A percentile compares a stretch with the other conserved stretches of the same genome.
phyloP scores from a whole-genome alignment of 2,329 filamentous ascomycete genomes.

The Aspergillus costaricaensis region DNA sequence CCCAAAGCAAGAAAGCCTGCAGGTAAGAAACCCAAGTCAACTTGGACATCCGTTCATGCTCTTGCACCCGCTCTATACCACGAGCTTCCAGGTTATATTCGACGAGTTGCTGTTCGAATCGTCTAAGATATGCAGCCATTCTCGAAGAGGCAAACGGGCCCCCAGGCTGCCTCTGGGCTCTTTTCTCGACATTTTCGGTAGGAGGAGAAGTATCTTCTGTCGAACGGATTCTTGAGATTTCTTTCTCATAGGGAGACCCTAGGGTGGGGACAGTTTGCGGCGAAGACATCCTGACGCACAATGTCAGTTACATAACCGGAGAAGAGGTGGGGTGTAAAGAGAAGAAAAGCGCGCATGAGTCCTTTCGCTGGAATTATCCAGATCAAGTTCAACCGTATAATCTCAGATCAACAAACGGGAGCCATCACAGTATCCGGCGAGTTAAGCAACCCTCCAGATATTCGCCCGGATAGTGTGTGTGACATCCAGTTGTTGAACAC shows the following conservation, averaged over 20 bases:
- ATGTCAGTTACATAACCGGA: conserved; percentile 24
- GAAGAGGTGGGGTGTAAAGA: conserved; percentile 10
- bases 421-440: conserved; percentile 8
- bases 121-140: conserved; percentile 32
- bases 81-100: conserved; percentile 57
- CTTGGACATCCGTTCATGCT: conserved; percentile 56
- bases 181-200: conserved; percentile 22
- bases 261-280: conserved; percentile 33
- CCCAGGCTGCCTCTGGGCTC: conserved; percentile 10
- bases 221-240: conserved; percentile 16
- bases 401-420: conserved; percentile 42
- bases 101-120: conserved; percentile 44
- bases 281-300: conserved; percentile 34
- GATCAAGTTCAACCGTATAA: conserved; percentile 50
- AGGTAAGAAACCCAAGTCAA: conserved; percentile 55
- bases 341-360: conserved; percentile 41
- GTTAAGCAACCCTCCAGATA: not conserved
- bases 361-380: conserved; percentile 50
- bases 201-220: conserved; percentile 15
- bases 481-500: conserved; percentile 36
- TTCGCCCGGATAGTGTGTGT: conserved; percentile 7
- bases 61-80: conserved; percentile 61
- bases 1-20: conserved; percentile 61
- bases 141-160: conserved; percentile 26
- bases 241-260: conserved; percentile 28